phyloP scores from a whole-genome alignment of 2,329 filamentous ascomycete genomes.

The Metarhizium robertsii region DNA sequence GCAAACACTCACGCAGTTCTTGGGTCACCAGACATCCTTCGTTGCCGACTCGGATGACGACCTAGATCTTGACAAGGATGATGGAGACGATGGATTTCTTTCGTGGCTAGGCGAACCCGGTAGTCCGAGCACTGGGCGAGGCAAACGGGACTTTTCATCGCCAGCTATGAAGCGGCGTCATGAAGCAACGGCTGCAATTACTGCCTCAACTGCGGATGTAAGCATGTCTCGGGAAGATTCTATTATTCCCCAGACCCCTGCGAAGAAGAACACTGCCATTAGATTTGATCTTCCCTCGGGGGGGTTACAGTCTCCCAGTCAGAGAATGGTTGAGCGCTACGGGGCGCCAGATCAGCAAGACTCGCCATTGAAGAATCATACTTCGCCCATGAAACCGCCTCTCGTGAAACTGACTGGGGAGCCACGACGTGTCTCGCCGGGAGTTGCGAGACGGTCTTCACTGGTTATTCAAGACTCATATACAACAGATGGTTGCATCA shows the following conservation, averaged over 20 bases:
- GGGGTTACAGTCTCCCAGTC: conserved; percentile 27
- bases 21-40: conserved; percentile 15
- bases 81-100: conserved; percentile 18
- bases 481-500: conserved; percentile 25
- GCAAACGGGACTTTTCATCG: not conserved
- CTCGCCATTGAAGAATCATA: conserved; percentile 27
- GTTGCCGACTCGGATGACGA: conserved; percentile 32
- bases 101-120: conserved; percentile 22
- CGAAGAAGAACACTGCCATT: conserved; percentile 14
- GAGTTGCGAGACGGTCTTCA: conserved; percentile 13
- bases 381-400: conserved; percentile 4
- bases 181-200: not conserved
- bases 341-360: conserved; percentile 20
- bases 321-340: conserved; percentile 30
- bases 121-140: conserved; percentile 17
- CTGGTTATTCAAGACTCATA: conserved; percentile 38
- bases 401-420: conserved; percentile 14
- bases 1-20: conserved; percentile 32
- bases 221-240: conserved; percentile 20
- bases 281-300: conserved; percentile 34
- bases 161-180: not conserved
- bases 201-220: not conserved
- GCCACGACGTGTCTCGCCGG: conserved; percentile 10
- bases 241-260: conserved; percentile 33
- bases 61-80: conserved; percentile 12